Evolutionary conservation across 2,329 filamentous ascomycete species (phyloP), one percentile per base, ranked within the genome.

Genomic region (Neophaeococcomyces mojaviensis): DNA sequence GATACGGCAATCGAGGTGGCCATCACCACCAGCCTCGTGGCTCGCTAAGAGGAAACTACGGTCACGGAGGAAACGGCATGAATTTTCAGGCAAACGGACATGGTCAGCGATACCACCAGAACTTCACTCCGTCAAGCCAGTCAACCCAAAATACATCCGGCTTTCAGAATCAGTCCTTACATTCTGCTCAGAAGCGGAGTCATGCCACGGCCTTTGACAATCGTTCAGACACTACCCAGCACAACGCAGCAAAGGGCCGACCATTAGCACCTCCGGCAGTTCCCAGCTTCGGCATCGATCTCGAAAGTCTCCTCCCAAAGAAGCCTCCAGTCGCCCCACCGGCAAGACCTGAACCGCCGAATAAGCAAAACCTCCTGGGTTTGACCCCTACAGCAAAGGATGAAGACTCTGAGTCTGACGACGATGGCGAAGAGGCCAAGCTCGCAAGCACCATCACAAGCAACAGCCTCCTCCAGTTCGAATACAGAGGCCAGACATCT

Each of bases 401-500:
- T 7, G 65, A 68, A 32, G 67, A 70, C 50, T 70, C 69, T 0
- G 70, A 67, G 36, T 66, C 66, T 36, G 67, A 70, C 20, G 68
- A 70, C 35, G 64, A 61, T 13, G 57, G 68, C 35, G 70, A 73
- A 52, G 68, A 71, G 52, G 56, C 61, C n/a, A 65, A 60, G 39
- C 56, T 68, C n/a, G 65, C 66, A 3, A 52, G 55, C 19, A 49
- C 54, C 3, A 54, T 50, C 34, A 38, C 52, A 2, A 50, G 53
- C 4, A 55, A 50, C 18, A 54, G 63, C 41, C 42, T 46, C 5
- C 56, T 76, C 26, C 66, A 69, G 28, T 73, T 82, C 51, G 74
- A 77, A 46, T 77, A 79, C 55, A 70, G 72, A 53, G 76, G 76
- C n/a, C 63, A 71, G 56, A 70, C 75, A 36, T 61, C 75, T 3